phyloP scores from a whole-genome alignment of 768 basidiomycete genomes.

The Russula earlei region DNA sequence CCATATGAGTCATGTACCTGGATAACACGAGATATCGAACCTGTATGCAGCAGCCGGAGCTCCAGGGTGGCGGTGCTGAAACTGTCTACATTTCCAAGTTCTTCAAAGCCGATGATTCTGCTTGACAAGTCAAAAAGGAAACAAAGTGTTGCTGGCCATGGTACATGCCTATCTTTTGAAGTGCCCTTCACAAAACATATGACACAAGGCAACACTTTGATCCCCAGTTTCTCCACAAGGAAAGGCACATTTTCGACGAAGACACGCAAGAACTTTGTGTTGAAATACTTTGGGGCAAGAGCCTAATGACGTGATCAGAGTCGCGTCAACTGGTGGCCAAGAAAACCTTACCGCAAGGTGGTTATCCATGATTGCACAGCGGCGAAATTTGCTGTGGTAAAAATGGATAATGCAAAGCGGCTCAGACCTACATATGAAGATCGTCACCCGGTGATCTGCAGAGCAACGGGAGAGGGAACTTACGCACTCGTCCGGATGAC shows the following conservation, averaged over 20 bases:
- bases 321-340: not conserved
- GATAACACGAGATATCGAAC: slow-evolving; percentile 26
- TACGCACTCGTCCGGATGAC: slow-evolving; percentile 81
- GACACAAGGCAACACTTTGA: slow-evolving; percentile 90
- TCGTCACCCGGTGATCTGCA: not conserved
- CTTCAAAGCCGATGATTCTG: slow-evolving; percentile 80
- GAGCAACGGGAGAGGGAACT: slow-evolving; percentile 32
- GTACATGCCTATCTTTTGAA: slow-evolving; percentile 64
- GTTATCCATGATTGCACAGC: slow-evolving; percentile 95
- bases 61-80: slow-evolving; percentile 82
- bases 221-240: slow-evolving; percentile 77
- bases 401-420: slow-evolving; percentile 84
- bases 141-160: not conserved
- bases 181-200: slow-evolving; percentile 82
- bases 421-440: slow-evolving; percentile 31
- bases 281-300: slow-evolving; percentile 79
- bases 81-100: slow-evolving; percentile 73
- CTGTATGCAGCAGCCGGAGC: slow-evolving; percentile 55
- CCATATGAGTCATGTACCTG: slow-evolving; percentile 1
- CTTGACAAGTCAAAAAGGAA: not conserved
- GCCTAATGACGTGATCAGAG: slow-evolving; percentile 35
- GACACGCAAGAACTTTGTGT: slow-evolving; percentile 84
- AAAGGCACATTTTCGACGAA: slow-evolving; percentile 96
- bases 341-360: slow-evolving; percentile 68
- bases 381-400: slow-evolving; percentile 83